Evolutionary conservation across 2,329 filamentous ascomycete genomes (phyloP).

Genomic region (Moelleriella libera): DNA sequence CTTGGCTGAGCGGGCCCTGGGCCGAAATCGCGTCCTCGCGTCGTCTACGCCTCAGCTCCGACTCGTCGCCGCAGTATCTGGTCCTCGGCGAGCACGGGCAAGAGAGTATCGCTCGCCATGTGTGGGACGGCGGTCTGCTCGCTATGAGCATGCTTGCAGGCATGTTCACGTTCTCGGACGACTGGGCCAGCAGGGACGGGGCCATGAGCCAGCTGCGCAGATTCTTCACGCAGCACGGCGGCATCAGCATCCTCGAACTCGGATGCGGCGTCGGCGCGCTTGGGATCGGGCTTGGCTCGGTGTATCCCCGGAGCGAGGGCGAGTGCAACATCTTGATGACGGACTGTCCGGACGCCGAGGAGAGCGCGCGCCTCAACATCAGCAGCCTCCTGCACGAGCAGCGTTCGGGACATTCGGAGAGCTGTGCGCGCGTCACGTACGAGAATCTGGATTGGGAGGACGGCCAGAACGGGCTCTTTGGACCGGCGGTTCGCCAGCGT

Average conservation of each 20-base stretch:
- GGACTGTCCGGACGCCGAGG: conserved; percentile 39
- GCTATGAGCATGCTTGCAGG: conserved; percentile 20
- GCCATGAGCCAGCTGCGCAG: conserved; percentile 17
- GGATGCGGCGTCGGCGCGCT: conserved; percentile 43
- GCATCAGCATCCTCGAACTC: conserved; percentile 35
- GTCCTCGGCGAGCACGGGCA: conserved; percentile 41
- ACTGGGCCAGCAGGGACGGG: conserved; percentile 11
- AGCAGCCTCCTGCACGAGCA: conserved; percentile 9
- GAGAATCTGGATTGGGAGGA: conserved; percentile 45
- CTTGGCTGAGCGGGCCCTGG: background rate
- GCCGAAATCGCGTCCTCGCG: conserved; percentile 4
- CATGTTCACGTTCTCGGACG: conserved; percentile 12
- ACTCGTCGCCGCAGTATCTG: conserved; percentile 13
- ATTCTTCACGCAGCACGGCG: conserved; percentile 11
- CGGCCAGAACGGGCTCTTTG: conserved; percentile 29
- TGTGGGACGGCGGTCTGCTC: conserved; percentile 43
- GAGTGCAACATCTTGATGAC: conserved; percentile 33
- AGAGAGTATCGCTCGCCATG: conserved; percentile 44
- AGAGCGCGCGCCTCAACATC: conserved; percentile 34
- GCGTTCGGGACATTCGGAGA: conserved; percentile 3
- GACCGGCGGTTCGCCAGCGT: conserved; percentile 19
- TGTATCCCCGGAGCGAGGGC: conserved; percentile 12
- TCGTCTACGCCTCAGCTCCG: conserved; percentile 13
- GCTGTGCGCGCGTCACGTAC: conserved; percentile 23
- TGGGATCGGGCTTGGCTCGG: conserved; percentile 31